These are phyloP conservation scores for Fusarium fujikuroi DNA, from an alignment of 2,329 filamentous ascomycete genomes.

Conservation along the genomic window DNA sequence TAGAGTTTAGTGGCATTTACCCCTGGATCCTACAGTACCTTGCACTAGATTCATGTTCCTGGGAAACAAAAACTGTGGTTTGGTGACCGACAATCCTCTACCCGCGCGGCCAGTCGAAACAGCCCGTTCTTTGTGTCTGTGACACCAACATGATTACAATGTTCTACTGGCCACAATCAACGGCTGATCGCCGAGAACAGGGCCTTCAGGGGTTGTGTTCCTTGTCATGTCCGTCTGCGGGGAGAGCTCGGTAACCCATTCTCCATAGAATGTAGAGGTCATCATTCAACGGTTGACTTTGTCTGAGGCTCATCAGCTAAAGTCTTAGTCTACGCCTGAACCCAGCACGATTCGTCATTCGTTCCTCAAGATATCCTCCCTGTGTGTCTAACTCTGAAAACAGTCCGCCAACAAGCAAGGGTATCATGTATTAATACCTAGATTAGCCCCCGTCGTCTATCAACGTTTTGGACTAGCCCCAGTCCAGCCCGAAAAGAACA, in stretches of 20 bases:
- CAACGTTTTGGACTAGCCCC: slow-evolving; percentile 28
- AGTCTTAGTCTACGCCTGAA: slow-evolving; percentile 14
- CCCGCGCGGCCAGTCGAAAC: slow-evolving; percentile 44
- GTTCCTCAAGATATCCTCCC: slow-evolving; percentile 22
- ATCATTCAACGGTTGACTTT: slow-evolving; percentile 19
- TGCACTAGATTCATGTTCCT: not conserved
- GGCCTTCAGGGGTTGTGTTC: slow-evolving; percentile 15
- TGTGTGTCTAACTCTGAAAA: slow-evolving; percentile 17
- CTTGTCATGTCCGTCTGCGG: slow-evolving; percentile 17
- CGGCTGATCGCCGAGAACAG: slow-evolving; percentile 25
- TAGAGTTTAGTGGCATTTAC: slow-evolving; percentile 21
- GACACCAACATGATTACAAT: slow-evolving; percentile 30
- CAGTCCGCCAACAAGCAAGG: slow-evolving; percentile 2
- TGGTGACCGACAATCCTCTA: slow-evolving; percentile 17
- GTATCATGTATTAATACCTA: slow-evolving; percentile 22
- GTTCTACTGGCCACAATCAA: slow-evolving; percentile 30
- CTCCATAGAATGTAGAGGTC: slow-evolving; percentile 1
- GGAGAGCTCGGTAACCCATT: slow-evolving; percentile 6
- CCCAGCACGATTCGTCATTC: slow-evolving; percentile 19
- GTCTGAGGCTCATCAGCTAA: slow-evolving; percentile 32
- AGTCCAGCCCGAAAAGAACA: slow-evolving; percentile 27
- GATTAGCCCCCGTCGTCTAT: slow-evolving; percentile 19
- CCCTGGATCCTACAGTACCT: slow-evolving; percentile 13
- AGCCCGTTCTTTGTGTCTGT: slow-evolving; percentile 31
- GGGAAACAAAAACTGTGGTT: slow-evolving; percentile 5